A percentile compares a stretch with the other conserved stretches of the same genome.
These are phyloP conservation scores for Lathyrus tuberosus DNA, from an alignment of 306 rosid species.

Conservation along the genomic window DNA sequence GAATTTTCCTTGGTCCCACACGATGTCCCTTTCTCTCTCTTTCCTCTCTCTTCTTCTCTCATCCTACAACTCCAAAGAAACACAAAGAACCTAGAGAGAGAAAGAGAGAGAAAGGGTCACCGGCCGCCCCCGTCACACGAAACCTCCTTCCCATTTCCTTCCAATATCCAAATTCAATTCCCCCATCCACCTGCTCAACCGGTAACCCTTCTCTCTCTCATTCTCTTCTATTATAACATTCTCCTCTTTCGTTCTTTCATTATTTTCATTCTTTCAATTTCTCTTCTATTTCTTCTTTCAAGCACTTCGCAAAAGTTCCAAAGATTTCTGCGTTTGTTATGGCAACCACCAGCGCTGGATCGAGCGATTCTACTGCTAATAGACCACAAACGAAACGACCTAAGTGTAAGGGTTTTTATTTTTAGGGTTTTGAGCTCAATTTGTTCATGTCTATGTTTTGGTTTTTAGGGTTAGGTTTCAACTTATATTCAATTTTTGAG, in stretches of 20 bases:
- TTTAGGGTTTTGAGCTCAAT: constrained; percentile 9
- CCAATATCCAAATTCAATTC: constrained; percentile 24
- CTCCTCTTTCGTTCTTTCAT: not conserved
- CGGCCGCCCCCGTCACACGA: constrained; percentile 44
- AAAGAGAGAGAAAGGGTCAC: constrained; percentile 36
- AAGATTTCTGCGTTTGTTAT: constrained; percentile 44
- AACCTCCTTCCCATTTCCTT: constrained; percentile 21
- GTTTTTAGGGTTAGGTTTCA: not conserved
- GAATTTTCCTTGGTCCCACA: constrained; percentile 7
- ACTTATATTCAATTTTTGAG: too few species aligned
- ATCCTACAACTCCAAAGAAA: not conserved
- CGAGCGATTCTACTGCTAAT: constrained; percentile 61
- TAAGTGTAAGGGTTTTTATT: constrained; percentile 57
- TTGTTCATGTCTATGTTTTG: constrained; percentile 9
- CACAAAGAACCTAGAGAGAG: not conserved
- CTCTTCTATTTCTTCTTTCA: not conserved
- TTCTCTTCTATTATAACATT: constrained; percentile 18
- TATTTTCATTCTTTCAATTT: not conserved
- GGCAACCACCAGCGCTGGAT: constrained; percentile 73
- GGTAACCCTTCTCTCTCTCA: constrained; percentile 38
- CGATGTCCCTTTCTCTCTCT: constrained; percentile 21
- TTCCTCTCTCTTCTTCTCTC: not conserved
- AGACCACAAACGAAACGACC: constrained; percentile 86
- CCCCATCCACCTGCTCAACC: constrained; percentile 13
- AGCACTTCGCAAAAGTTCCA: not conserved